Evolutionary conservation across 208 protist genomes (phyloP), one percentile per base, ranked within the genome.

Genomic region (Trypanosoma lewisi): DNA sequence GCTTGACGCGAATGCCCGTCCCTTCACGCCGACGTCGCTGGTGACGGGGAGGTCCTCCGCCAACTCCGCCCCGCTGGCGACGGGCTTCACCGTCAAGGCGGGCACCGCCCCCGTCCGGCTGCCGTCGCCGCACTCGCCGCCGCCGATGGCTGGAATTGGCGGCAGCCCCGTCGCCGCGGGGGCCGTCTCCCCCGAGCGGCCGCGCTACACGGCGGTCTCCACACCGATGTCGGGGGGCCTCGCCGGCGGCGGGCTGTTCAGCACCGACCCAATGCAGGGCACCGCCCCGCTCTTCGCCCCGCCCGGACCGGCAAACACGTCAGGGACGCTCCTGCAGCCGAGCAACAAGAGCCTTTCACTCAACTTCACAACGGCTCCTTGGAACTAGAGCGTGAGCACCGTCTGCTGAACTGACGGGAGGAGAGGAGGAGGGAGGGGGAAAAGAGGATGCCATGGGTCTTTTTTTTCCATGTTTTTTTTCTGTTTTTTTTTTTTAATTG

Each of bases 1-100:
- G 16, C 61, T 87, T n/a, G 81, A 87, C 55, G 75, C 53, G 25
- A 83, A 87, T 51, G 81, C 81, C 16, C 70, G 76, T 53, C 77
- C 81, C 28, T 87, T 81, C 63, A 83, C 68, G 6, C 81, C 77
- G 23, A 74, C 81, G 1, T 58, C 67, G 28, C 27, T 60, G 42
- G 65, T 61, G 54, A 25, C 45, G 49, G 66, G 21, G 30, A 34
- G 50, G 47, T 39, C 73, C 17, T 44, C 33, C 30, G 31, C 25
- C 54, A 65, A n/a, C 50, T 47, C 28, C 11, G 51, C 55, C 30
- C 37, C 61, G 31, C 49, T 54, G 48, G 6, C 27, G 23, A 59
- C 52, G 4, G 55, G 21, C 25, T 70, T 60, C 31, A 47, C 55
- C 25, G 52, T 52, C 27, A 51, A 37, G 33, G 17, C 65, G n/a